These are phyloP conservation scores for Coemansia reversa DNA, from an alignment of 192 early-diverging fungal species.

Conservation along the genomic window DNA sequence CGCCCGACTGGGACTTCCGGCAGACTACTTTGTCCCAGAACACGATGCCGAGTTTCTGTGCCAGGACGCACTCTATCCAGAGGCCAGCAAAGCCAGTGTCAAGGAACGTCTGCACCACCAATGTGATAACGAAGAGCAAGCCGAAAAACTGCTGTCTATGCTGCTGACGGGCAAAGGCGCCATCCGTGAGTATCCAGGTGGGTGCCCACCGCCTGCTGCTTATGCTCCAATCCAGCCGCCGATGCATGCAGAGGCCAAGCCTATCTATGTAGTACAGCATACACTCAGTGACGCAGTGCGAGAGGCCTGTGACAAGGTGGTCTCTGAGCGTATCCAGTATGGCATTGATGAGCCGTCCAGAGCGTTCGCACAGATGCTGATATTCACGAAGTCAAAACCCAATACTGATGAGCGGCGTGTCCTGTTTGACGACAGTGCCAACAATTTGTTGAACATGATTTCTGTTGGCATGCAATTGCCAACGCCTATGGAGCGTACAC, in stretches of 20 bases:
- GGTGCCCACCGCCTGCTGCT: conserved; percentile 21
- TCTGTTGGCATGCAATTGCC: conserved; percentile 21
- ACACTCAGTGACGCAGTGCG: conserved; percentile 11
- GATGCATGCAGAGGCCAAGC: conserved; percentile 1
- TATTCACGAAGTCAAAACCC: conserved; percentile 18
- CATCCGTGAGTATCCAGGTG: conserved; percentile 17
- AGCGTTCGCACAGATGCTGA: conserved; percentile 10
- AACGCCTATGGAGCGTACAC: too few relatives aligned
- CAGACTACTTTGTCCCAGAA: too few relatives aligned
- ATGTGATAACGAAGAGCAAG: background rate
- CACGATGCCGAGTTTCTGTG: too few relatives aligned
- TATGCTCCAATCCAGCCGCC: conserved; percentile 19
- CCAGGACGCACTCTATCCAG: too few relatives aligned
- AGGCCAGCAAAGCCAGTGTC: background rate
- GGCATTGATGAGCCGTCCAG: conserved; percentile 20
- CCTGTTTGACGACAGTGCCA: conserved; percentile 23
- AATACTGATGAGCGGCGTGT: conserved; percentile 12
- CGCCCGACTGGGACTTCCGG: too few relatives aligned
- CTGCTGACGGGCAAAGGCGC: conserved; percentile 5
- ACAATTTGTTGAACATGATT: conserved; percentile 25
- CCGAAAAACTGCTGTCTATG: background rate
- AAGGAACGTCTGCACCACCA: background rate
- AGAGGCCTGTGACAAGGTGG: background rate
- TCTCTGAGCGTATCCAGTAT: too few relatives aligned
- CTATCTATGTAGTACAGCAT: conserved; percentile 14